Evolutionary conservation across 768 basidiomycete species (phyloP).

Genomic region (Asterophora lycoperdoides): DNA sequence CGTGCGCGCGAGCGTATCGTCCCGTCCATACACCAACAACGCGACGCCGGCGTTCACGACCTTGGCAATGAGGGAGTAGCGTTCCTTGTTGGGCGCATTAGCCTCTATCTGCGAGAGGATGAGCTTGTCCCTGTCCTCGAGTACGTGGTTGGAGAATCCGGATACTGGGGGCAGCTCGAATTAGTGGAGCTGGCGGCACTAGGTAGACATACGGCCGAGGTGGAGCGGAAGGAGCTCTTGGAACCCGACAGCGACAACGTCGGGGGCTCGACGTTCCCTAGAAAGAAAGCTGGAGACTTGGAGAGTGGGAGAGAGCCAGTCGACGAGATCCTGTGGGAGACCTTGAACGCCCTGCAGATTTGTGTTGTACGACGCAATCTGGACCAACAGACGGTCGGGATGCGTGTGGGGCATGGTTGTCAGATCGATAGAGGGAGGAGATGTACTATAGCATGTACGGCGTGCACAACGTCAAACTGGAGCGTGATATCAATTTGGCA

Average conservation of each 20-base stretch:
- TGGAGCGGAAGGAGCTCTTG: conserved; percentile 92
- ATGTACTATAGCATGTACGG: background rate
- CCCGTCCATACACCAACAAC: conserved; percentile 79
- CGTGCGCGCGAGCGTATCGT: conserved; percentile 57
- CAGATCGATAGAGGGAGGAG: background rate
- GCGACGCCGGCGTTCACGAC: conserved; percentile 86
- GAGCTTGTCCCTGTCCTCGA: conserved; percentile 63
- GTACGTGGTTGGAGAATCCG: conserved; percentile 67
- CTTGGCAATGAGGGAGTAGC: conserved; percentile 74
- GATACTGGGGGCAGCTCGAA: conserved; percentile 47
- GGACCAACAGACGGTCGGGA: conserved; percentile 49
- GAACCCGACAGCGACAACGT: conserved; percentile 87
- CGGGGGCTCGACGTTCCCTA: conserved; percentile 62
- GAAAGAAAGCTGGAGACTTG: conserved; percentile 72
- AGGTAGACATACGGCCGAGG: conserved; percentile 64
- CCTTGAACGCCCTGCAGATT: conserved; percentile 76
- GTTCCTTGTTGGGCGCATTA: conserved; percentile 66
- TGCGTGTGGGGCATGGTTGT: background rate
- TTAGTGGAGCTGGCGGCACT: conserved; percentile 4
- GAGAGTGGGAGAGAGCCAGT: conserved; percentile 85
- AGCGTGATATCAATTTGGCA: background rate
- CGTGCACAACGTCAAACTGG: background rate
- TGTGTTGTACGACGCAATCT: conserved; percentile 88
- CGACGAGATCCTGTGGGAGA: conserved; percentile 80
- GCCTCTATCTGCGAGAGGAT: conserved; percentile 72